A percentile compares a stretch with the other conserved stretches of the same genome.
Conservation (phyloP, 2,329 filamentous ascomycete genomes). For the Aspergillus caelatus region DNA sequence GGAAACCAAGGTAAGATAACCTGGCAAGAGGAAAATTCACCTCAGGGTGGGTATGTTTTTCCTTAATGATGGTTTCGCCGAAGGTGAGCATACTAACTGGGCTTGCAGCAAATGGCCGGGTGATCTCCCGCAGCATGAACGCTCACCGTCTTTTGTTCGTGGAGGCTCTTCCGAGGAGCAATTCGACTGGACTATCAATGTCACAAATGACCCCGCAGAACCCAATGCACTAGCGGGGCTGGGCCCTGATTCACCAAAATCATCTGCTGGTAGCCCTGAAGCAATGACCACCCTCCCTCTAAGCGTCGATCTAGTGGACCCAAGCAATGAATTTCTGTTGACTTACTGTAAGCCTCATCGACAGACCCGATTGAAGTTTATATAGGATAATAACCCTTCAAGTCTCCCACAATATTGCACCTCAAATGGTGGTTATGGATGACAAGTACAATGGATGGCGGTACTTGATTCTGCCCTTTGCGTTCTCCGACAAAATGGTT, state of each 20-base stretch:
- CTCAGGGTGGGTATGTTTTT: neutral
- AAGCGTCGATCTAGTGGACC: neutral
- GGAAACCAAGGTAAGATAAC: constrained; percentile 1
- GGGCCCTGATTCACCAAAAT: neutral
- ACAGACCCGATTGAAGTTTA: neutral
- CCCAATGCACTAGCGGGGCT: neutral
- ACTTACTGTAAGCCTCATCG: constrained; percentile 2
- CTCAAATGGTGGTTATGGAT: constrained; percentile 20
- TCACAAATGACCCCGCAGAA: neutral
- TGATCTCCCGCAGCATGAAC: neutral
- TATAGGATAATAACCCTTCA: neutral
- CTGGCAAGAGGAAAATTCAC: neutral
- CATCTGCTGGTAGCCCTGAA: neutral
- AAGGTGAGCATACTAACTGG: neutral
- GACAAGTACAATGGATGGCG: constrained; percentile 19
- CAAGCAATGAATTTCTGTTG: neutral
- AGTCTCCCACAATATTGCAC: constrained; percentile 20
- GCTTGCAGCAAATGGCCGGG: neutral
- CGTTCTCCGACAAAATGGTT: constrained; percentile 13
- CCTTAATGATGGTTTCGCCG: neutral
- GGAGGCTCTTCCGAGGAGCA: neutral
- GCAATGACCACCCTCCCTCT: neutral
- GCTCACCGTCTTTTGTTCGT: neutral
- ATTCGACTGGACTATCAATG: neutral
- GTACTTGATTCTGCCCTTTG: constrained; percentile 17